Conservation (phyloP, 164 flowering plant genomes). For the Annona cherimola region DNA sequence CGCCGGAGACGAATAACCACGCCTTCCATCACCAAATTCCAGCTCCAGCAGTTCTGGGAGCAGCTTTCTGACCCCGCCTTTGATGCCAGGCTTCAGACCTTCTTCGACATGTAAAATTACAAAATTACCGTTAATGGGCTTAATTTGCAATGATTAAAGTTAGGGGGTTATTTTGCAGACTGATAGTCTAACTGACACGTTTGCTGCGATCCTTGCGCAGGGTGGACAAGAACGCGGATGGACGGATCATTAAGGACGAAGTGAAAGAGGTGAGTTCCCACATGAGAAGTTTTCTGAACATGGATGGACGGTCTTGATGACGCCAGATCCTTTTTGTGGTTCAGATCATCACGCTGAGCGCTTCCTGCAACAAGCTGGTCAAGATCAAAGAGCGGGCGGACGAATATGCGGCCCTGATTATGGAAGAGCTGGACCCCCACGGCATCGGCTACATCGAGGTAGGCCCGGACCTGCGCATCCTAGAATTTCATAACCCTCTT, state of each 20-base stretch:
- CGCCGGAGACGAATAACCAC: conserved; percentile 28
- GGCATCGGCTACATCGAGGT: conserved; percentile 50
- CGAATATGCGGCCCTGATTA: conserved; percentile 52
- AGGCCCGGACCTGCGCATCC: neutral
- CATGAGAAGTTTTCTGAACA: neutral
- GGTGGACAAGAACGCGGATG: conserved; percentile 23
- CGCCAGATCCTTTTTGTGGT: neutral
- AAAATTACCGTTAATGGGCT: neutral
- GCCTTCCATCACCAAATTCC: conserved; percentile 15
- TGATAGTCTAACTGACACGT: conserved; percentile 9
- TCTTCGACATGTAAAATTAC: conserved; percentile 40
- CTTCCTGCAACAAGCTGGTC: conserved; percentile 44
- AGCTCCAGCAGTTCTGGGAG: conserved; percentile 38
- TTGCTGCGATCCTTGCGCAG: neutral
- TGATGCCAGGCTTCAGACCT: conserved; percentile 41
- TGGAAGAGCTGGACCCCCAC: conserved; percentile 52
- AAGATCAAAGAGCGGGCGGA: conserved; percentile 38
- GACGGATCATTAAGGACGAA: conserved; percentile 21
- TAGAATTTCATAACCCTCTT: neutral
- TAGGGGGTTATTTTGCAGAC: too few species aligned
- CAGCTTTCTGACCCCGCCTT: conserved; percentile 39
- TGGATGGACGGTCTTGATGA: neutral
- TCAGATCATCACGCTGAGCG: conserved; percentile 38
- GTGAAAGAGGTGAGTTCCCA: conserved; percentile 15
- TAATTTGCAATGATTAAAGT: too few species aligned